Conservation (phyloP, 1,284 basidiomycete genomes). For the Athelia psychrophila region DNA sequence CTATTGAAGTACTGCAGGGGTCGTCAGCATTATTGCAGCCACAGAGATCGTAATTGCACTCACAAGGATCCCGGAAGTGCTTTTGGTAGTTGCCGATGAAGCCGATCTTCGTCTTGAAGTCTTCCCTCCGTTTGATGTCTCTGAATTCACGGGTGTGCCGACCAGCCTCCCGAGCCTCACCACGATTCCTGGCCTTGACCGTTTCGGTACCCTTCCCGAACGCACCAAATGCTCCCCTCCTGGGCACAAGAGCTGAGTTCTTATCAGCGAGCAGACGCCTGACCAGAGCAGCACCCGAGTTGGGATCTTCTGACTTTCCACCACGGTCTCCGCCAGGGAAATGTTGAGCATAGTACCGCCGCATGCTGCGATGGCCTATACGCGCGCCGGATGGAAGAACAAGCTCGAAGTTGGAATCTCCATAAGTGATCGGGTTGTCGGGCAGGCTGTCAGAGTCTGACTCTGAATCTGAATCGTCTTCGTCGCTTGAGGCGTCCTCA, state of each 20-base stretch:
- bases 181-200: conserved; percentile 89
- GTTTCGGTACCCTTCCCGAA: conserved; percentile 80
- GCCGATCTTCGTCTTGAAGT: conserved; percentile 81
- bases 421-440: conserved; percentile 61
- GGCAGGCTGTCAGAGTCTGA: conserved; percentile 42
- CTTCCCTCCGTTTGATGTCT: conserved; percentile 77
- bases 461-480: conserved; percentile 33
- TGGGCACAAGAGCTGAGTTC: conserved; percentile 77
- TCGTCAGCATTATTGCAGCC: not conserved
- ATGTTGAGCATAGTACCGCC: conserved; percentile 87
- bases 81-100: conserved; percentile 88
- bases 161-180: conserved; percentile 92
- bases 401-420: conserved; percentile 84
- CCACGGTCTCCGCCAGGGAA: conserved; percentile 44
- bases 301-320: conserved; percentile 52
- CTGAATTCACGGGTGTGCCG: conserved; percentile 85
- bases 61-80: conserved; percentile 71
- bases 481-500: conserved; percentile 33
- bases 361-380: conserved; percentile 89
- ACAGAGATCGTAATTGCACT: conserved; percentile 14
- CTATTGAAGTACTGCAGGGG: not conserved
- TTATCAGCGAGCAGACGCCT: conserved; percentile 77
- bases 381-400: conserved; percentile 91
- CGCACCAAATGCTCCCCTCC: conserved; percentile 84
- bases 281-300: conserved; percentile 71